phyloP scores from a whole-genome alignment of 208 protist genomes.

The Leishmania tropica region DNA sequence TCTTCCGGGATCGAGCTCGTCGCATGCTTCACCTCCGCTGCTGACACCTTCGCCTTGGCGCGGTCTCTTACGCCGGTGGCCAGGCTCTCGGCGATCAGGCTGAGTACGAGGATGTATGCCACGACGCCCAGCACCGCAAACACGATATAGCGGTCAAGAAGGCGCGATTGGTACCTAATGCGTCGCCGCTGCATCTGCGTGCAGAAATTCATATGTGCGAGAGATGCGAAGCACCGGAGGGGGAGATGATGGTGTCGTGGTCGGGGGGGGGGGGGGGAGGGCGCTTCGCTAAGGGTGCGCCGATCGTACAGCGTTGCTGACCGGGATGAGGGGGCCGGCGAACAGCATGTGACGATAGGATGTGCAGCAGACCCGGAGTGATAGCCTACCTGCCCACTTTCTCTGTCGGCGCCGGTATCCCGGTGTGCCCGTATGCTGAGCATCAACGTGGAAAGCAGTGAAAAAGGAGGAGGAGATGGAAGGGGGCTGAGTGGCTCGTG shows the following conservation, averaged over 20 bases:
- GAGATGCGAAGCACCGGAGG: slow-evolving; percentile 5
- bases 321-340: background rate
- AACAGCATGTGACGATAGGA: background rate
- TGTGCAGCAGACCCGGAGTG: background rate
- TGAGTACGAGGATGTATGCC: slow-evolving; percentile 29
- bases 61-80: slow-evolving; percentile 16
- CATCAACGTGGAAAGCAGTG: too few relatives aligned
- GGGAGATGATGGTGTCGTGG: too few relatives aligned
- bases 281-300: too few relatives aligned
- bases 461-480: background rate
- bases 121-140: slow-evolving; percentile 33
- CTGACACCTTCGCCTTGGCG: background rate
- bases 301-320: too few relatives aligned
- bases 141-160: slow-evolving; percentile 32
- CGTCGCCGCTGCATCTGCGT: slow-evolving; percentile 1
- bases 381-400: background rate
- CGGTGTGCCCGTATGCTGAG: background rate
- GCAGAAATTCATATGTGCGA: slow-evolving; percentile 12
- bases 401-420: background rate
- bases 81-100: slow-evolving; percentile 21
- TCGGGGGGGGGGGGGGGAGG: too few relatives aligned
- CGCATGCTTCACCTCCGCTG: background rate
- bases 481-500: background rate
- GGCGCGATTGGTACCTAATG: slow-evolving; percentile 17
- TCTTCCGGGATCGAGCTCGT: background rate